Conservation (phyloP, 345 rosid genomes). For the Hypericum perforatum region DNA sequence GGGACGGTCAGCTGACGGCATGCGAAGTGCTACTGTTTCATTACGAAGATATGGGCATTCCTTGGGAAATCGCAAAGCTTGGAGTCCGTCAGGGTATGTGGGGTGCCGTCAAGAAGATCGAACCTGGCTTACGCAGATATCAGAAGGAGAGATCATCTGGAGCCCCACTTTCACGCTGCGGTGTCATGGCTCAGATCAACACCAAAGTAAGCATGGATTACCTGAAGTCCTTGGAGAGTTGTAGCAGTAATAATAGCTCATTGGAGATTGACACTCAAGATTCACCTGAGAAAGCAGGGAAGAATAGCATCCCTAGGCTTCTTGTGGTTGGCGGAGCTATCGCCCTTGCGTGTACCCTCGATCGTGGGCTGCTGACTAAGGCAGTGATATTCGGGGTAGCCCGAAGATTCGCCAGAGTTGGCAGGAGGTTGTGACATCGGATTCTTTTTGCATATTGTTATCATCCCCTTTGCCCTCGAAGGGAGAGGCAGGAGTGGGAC, state of each 20-base stretch:
- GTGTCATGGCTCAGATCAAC: conserved; percentile 78
- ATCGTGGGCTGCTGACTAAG: conserved; percentile 84
- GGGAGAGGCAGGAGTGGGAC: conserved; percentile 6
- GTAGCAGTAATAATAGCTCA: conserved; percentile 13
- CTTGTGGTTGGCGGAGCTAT: conserved; percentile 80
- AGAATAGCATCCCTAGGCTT: conserved; percentile 54
- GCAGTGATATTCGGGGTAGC: conserved; percentile 90
- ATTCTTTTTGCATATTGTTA: not conserved
- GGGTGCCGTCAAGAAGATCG: conserved; percentile 96
- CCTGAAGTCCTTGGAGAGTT: conserved; percentile 41
- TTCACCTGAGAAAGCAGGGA: conserved; percentile 32
- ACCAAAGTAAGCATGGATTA: conserved; percentile 64
- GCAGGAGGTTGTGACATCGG: conserved; percentile 56
- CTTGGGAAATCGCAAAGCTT: conserved; percentile 92
- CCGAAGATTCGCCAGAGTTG: conserved; percentile 71
- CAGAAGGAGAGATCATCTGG: conserved; percentile 56
- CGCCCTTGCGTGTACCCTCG: conserved; percentile 74
- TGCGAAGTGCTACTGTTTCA: conserved; percentile 94
- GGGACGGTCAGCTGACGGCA: conserved; percentile 69
- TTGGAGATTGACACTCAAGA: conserved; percentile 20
- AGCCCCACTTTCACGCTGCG: conserved; percentile 45
- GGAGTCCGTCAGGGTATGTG: conserved; percentile 98
- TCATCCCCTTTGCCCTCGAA: conserved; percentile 5
- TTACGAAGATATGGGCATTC: conserved; percentile 96
- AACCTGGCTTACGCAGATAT: conserved; percentile 70